Conservation (phyloP, 495 filamentous ascomycete genomes). For the Hypoxylon intermedium region DNA sequence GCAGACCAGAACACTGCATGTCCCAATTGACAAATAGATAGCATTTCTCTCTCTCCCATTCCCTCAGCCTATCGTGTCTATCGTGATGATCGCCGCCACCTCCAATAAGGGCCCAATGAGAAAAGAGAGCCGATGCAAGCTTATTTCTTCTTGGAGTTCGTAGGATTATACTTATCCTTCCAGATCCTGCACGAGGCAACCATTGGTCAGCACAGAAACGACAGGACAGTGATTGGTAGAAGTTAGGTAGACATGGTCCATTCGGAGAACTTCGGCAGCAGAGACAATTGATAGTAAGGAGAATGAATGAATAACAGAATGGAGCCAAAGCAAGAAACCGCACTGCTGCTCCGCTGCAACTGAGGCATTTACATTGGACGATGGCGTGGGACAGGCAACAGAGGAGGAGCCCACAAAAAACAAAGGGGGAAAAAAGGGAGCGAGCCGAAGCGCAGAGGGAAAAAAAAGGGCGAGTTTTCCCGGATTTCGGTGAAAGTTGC, state of each 20-base stretch:
- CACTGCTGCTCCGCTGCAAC: slow-evolving; percentile 32
- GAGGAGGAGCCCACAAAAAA: slow-evolving; percentile 10
- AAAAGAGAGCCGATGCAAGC: slow-evolving; percentile 1
- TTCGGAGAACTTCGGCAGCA: slow-evolving; percentile 31
- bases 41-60: not conserved
- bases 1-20: not conserved
- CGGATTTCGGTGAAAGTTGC: slow-evolving; percentile 36
- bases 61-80: slow-evolving; percentile 8
- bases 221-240: slow-evolving; percentile 18
- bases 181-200: slow-evolving; percentile 73
- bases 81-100: slow-evolving; percentile 1
- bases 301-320: slow-evolving; percentile 24
- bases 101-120: not conserved
- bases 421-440: slow-evolving; percentile 2
- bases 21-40: slow-evolving; percentile 26
- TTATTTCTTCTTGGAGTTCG: slow-evolving; percentile 54
- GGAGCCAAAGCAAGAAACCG: slow-evolving; percentile 18
- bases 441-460: slow-evolving; percentile 10
- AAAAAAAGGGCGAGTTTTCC: slow-evolving; percentile 33
- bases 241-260: slow-evolving; percentile 20
- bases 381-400: slow-evolving; percentile 14
- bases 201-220: slow-evolving; percentile 35
- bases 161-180: slow-evolving; percentile 92
- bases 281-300: slow-evolving; percentile 20
- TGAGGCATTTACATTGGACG: slow-evolving; percentile 36